phyloP scores from a whole-genome alignment of 1,284 basidiomycete species.

The Trichosporon asahii region DNA sequence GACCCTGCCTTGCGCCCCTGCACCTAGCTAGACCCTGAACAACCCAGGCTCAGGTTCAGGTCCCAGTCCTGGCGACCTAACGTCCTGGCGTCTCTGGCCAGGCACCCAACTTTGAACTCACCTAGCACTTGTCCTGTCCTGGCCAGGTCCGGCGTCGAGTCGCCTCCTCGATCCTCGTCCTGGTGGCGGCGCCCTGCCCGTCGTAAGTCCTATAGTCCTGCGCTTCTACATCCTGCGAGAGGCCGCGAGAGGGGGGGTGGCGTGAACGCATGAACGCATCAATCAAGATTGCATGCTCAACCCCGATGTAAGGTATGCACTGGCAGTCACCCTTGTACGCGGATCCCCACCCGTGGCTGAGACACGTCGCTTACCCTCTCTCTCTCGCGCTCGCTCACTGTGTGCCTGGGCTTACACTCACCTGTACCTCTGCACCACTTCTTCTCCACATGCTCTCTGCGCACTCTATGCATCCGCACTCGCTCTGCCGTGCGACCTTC shows the following conservation, averaged over 20 bases:
- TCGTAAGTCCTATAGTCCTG: background rate
- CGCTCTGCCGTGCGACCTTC: background rate
- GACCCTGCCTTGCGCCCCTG: background rate
- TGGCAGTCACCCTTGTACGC: background rate
- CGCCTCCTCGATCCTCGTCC: no score
- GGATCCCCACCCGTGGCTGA: constrained; percentile 22
- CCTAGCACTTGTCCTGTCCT: background rate
- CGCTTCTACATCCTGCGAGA: no score
- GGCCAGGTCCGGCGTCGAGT: background rate
- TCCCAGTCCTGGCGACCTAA: background rate
- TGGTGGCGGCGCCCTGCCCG: background rate
- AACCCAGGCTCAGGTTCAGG: background rate
- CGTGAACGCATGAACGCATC: no score
- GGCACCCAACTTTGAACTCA: background rate
- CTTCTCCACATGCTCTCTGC: background rate
- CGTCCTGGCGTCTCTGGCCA: background rate
- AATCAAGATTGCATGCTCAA: background rate
- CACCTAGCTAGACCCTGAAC: background rate
- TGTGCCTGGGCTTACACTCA: background rate
- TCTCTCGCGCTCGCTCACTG: background rate
- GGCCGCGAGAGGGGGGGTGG: no score
- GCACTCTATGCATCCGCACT: background rate
- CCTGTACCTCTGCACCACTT: background rate
- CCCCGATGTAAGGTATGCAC: background rate
- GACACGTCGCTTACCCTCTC: constrained; percentile 19